phyloP scores from a whole-genome alignment of 768 basidiomycete genomes.

The Hypholoma sublateritium region DNA sequence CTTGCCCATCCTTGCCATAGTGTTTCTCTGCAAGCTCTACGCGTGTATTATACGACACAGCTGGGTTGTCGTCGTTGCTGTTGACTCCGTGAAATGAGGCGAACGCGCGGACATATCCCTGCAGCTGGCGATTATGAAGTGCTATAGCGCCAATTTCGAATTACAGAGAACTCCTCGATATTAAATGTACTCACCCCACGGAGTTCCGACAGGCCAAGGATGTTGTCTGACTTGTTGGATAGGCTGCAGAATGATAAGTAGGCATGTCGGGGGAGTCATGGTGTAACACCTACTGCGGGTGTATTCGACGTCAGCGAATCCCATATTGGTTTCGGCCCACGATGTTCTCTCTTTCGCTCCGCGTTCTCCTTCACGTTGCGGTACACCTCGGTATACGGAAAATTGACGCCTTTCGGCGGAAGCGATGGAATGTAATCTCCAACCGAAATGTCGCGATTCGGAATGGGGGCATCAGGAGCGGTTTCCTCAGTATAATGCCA shows the following conservation, averaged over 20 bases:
- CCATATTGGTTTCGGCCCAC: constrained; percentile 39
- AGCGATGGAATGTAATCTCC: constrained; percentile 36
- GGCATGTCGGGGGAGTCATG: not conserved
- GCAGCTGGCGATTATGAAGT: constrained; percentile 31
- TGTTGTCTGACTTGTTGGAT: constrained; percentile 32
- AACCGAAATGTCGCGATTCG: constrained; percentile 28
- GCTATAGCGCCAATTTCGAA: constrained; percentile 16
- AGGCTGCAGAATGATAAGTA: constrained; percentile 11
- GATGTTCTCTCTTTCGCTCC: constrained; percentile 27
- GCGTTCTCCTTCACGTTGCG: constrained; percentile 1
- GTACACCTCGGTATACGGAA: constrained; percentile 30
- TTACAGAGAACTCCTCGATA: too few relatives aligned
- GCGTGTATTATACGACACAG: constrained; percentile 44
- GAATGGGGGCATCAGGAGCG: constrained; percentile 34
- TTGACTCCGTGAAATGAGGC: constrained; percentile 41
- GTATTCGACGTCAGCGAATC: constrained; percentile 32
- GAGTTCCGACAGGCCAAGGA: constrained; percentile 29
- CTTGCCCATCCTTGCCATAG: constrained; percentile 22
- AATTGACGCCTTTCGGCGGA: constrained; percentile 27
- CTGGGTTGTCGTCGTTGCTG: constrained; percentile 38
- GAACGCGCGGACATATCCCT: constrained; percentile 40
- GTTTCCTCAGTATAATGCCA: constrained; percentile 43
- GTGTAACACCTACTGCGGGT: constrained; percentile 26
- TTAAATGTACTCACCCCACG: constrained; percentile 27
- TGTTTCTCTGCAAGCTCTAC: constrained; percentile 46